Conservation (phyloP, 2,329 filamentous ascomycete species). For the Fusarium agapanthi region DNA sequence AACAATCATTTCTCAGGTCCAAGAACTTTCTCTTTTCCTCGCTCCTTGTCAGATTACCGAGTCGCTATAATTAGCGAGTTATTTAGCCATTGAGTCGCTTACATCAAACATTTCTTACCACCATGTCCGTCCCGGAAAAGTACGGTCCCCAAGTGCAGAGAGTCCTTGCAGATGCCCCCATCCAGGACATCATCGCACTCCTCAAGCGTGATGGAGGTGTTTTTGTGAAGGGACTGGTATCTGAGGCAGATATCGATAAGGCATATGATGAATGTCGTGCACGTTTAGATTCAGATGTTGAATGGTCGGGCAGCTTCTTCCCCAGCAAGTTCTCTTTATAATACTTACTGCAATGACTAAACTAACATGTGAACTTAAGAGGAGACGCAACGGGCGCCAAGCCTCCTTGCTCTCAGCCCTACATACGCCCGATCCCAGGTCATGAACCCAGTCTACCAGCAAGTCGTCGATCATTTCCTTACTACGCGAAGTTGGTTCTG, state of each 20-base stretch:
- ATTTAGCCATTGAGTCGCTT: background rate
- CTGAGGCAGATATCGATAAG: background rate
- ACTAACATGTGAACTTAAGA: background rate
- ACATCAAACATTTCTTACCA: fast-evolving
- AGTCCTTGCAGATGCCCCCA: background rate
- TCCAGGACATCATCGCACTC: background rate
- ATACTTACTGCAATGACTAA: fast-evolving
- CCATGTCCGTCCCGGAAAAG: background rate
- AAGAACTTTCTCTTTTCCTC: background rate
- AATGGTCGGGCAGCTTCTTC: conserved; percentile 7
- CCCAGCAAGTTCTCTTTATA: background rate
- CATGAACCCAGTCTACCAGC: conserved; percentile 25
- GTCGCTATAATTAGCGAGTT: background rate
- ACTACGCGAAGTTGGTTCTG: conserved; percentile 27
- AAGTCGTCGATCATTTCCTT: conserved; percentile 24
- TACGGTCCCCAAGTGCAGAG: background rate
- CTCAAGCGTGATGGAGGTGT: conserved; percentile 11
- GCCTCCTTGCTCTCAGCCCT: conserved; percentile 20
- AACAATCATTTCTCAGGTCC: background rate
- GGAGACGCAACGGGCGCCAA: conserved; percentile 20
- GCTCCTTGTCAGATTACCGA: background rate
- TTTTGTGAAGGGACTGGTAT: background rate
- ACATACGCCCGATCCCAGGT: conserved; percentile 20
- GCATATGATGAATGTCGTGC: background rate
- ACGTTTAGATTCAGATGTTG: background rate